Base-by-base conservation (phyloP, 768 basidiomycete genomes). In the Amanita muscaria region DNA sequence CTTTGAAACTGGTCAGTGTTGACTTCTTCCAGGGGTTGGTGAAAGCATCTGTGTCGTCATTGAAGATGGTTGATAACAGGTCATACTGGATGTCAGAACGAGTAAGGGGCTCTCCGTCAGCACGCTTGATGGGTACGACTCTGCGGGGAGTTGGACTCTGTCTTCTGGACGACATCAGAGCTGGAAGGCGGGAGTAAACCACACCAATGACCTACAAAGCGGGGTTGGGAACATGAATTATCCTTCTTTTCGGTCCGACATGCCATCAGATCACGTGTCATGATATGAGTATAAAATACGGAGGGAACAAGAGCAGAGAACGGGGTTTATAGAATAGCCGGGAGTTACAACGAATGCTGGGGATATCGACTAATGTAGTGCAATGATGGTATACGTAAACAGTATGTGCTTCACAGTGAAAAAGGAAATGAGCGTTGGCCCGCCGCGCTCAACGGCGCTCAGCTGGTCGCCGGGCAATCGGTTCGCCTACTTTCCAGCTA, bases 21-120 rank as follows among this genome's bases (percentile, higher is more conserved):
- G 25, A n/a, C n/a, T 46, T 49, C 33, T 57, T 43, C 44, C 64
- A 66, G 18, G 73, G 72, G 56, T 72, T 63, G 40, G 74, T 70
- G 56, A 77, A 77, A 39, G 70, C 83, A 44, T 68, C 59, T 2
- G 72, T 72, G 23, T 67, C 64, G 66, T 92, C 79, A 48, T 70
- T 69, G 64, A 93, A 94, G 54, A 93, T 77, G 61, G 69, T 65
- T 53, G 80, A 56, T 44, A 94, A 79, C 41, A 92, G 73, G 65
- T 91, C 87, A 61, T 79, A 83, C 62, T 88, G 83, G 36, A 87
- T 70, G 62, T 87, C 84, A 29, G 62, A 62, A 39, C 84, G 74
- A 35, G 74, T 74, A 16, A 87, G 64, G 29, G 83, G 79, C 52
- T 82, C 78, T 25, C 78, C 80, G 53, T 86, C 82, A 29, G 63